Evolutionary conservation across 2,329 filamentous ascomycete species (phyloP), one percentile per base, ranked within the genome.

Genomic region (Magnaporthiopsis poae): DNA sequence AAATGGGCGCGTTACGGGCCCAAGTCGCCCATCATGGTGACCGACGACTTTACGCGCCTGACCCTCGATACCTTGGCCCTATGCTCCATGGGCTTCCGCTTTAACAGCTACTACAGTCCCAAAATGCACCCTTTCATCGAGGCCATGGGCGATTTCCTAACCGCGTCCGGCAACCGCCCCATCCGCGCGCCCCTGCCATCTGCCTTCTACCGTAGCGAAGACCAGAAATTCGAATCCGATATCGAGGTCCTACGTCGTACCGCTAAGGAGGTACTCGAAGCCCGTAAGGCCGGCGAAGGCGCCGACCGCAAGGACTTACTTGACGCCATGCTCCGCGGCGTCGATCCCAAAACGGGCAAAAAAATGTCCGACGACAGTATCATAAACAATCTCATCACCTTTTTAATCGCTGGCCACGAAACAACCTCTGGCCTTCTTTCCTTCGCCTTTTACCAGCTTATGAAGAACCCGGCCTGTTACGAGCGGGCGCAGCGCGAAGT

Each of bases 381-480:
- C 69, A 82, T 85, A 18, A 81, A 88, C 73, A 90, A 92, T 69
- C 85, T 92, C 77, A 87, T 90, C 67, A 91, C 88, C 0, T 91
- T 91, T 70, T 75, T 91, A 12, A 87, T 89, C 71, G 87, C 87
- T 52, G 87, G 87, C 1, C 88, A 90, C 69, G 89, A 91, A 71
- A 92, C 90, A 0, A 89, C 89, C 0, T 86, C 86, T 1, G 88
- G 88, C 2, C 76, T 88, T 18, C 74, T 92, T 18, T 84, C 86
- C 0, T 91, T 90, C 71, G 76, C 82, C 0, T 84, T 90, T 64
- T 88, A 87, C 72, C 80, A 88, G 66, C 79, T 92, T 2, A 73
- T 90, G 46, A 88, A 87, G 72, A 80, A 88, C 70, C 88, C 88
- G 0, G 79, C 82, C 1, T 79, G 80, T 1, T 86, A 88, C 68